Conservation (phyloP, 768 basidiomycete species). For the Suillus occidentalis region DNA sequence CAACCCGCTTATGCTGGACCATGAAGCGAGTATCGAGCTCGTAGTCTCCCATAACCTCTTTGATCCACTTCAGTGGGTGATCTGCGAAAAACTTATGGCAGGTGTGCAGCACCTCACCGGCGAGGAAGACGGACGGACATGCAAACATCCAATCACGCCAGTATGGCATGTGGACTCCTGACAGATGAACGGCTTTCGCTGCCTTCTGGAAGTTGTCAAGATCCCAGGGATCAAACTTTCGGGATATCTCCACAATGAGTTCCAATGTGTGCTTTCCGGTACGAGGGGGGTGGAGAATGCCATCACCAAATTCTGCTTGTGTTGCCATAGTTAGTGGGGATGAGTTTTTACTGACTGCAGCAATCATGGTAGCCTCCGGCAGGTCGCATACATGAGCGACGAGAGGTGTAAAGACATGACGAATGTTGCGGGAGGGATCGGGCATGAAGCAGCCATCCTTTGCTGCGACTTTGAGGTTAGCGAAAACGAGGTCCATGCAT, state of each 20-base stretch:
- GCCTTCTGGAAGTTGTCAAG: slow-evolving; percentile 10
- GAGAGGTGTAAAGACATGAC: neutral
- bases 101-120: slow-evolving; percentile 40
- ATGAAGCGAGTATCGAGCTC: slow-evolving; percentile 39
- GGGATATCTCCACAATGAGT: neutral
- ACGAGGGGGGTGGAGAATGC: neutral
- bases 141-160: slow-evolving; percentile 37
- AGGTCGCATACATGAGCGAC: neutral
- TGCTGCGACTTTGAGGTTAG: slow-evolving; percentile 31
- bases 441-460: slow-evolving; percentile 27
- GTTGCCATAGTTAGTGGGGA: slow-evolving; percentile 9
- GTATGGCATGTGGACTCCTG: slow-evolving; percentile 27
- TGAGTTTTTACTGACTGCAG: slow-evolving; percentile 6
- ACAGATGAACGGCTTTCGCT: slow-evolving; percentile 7
- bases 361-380: slow-evolving; percentile 3
- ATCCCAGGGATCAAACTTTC: slow-evolving; percentile 21
- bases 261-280: neutral
- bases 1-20: slow-evolving; percentile 35
- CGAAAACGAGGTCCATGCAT: slow-evolving; percentile 31
- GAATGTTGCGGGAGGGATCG: slow-evolving; percentile 18
- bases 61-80: slow-evolving; percentile 40
- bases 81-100: slow-evolving; percentile 20
- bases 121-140: slow-evolving; percentile 35
- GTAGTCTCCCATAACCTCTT: slow-evolving; percentile 24
- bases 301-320: slow-evolving; percentile 8